Conservation (phyloP, 257 asterid genomes). For the Scutellaria barbata region DNA sequence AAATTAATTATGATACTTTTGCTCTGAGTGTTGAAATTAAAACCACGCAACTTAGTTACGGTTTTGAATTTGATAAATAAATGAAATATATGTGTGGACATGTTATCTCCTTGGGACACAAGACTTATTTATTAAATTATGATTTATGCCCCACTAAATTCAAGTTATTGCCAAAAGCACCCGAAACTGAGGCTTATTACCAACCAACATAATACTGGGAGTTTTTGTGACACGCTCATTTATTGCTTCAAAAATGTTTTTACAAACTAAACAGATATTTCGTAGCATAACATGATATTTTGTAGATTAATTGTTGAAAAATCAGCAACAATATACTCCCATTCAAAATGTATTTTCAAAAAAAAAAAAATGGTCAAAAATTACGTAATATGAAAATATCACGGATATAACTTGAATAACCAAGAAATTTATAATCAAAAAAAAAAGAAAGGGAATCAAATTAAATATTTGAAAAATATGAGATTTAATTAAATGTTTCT, state of each 20-base stretch:
- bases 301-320: too few relatives aligned
- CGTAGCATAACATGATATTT: too few relatives aligned
- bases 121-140: not conserved
- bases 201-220: not conserved
- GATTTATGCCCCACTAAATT: not conserved
- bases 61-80: not conserved
- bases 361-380: too few relatives aligned
- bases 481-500: too few relatives aligned
- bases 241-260: conserved; percentile 13
- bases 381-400: too few relatives aligned
- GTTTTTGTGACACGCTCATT: not conserved
- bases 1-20: not conserved
- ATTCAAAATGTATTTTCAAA: too few relatives aligned
- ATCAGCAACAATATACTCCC: too few relatives aligned
- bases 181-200: not conserved
- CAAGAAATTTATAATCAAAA: too few relatives aligned
- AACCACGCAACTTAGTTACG: not conserved
- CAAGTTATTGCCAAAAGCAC: not conserved
- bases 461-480: too few relatives aligned
- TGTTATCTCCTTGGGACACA: conserved; percentile 6
- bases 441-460: too few relatives aligned
- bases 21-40: not conserved
- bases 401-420: too few relatives aligned
- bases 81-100: not conserved
- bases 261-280: not conserved